Percentiles rank a stretch among this genome's conserved stretches.
These are phyloP conservation scores for Royoungia palumana DNA, from an alignment of 768 basidiomycete species.

Conservation along the genomic window DNA sequence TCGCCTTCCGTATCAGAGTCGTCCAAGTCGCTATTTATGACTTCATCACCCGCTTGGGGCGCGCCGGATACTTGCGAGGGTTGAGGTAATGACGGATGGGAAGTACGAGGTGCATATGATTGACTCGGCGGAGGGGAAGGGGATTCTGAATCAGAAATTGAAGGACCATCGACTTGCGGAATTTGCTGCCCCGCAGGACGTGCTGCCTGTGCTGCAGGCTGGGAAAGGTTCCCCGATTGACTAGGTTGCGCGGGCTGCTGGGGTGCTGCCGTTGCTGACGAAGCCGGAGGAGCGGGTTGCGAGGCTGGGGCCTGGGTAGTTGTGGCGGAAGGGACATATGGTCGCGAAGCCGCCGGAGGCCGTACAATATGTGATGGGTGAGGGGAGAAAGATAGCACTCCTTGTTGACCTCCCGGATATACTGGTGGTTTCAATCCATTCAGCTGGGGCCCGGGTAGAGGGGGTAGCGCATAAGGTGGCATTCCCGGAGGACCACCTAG, in stretches of 20 bases:
- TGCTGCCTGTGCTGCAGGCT: slow-evolving; percentile 15
- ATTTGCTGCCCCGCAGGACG: slow-evolving; percentile 39
- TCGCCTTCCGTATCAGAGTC: slow-evolving; percentile 89
- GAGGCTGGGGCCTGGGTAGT: slow-evolving; percentile 19
- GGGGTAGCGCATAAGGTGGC: slow-evolving; percentile 52
- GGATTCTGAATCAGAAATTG: slow-evolving; percentile 63
- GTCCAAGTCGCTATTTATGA: slow-evolving; percentile 95
- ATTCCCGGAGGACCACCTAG: slow-evolving; percentile 42
- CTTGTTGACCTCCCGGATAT: slow-evolving; percentile 57
- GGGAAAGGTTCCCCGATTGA: slow-evolving; percentile 16
- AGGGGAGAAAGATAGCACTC: slow-evolving; percentile 52
- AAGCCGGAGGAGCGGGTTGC: slow-evolving; percentile 10
- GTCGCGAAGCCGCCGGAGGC: slow-evolving; percentile 17
- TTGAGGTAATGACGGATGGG: slow-evolving; percentile 77
- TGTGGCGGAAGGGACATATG: slow-evolving; percentile 18
- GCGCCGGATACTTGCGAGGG: slow-evolving; percentile 39
- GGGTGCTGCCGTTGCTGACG: slow-evolving; percentile 8
- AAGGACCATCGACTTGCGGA: slow-evolving; percentile 80
- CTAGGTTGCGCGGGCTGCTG: slow-evolving; percentile 17
- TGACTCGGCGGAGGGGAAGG: slow-evolving; percentile 63
- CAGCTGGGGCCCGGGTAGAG: slow-evolving; percentile 63
- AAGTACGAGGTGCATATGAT: slow-evolving; percentile 63
- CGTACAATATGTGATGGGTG: slow-evolving; percentile 30
- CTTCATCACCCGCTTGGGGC: slow-evolving; percentile 58
- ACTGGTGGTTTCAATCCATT: slow-evolving; percentile 49